phyloP scores from a whole-genome alignment of 2,329 filamentous ascomycete genomes.

The Paracamarosporium sp. region DNA sequence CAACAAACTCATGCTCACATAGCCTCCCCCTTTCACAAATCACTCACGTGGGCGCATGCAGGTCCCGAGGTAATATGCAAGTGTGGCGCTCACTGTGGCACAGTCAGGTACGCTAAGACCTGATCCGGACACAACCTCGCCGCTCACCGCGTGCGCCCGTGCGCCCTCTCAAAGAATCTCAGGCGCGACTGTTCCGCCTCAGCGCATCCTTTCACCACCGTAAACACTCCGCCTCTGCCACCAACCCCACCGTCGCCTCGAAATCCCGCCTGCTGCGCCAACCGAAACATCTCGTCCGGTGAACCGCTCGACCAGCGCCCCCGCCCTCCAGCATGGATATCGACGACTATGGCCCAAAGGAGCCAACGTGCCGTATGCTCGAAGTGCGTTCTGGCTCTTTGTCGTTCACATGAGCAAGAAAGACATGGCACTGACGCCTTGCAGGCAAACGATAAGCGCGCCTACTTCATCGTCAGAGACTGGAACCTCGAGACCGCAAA shows the following conservation, averaged over 20 bases:
- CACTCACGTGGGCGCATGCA: neutral
- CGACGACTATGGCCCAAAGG: conserved; percentile 57
- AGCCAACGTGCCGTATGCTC: conserved; percentile 50
- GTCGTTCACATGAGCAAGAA: conserved; percentile 4
- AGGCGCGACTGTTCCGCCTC: conserved; percentile 7
- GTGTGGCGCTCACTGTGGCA: conserved; percentile 15
- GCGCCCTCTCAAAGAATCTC: conserved; percentile 9
- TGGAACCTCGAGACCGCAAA: conserved; percentile 93
- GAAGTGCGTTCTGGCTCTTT: conserved; percentile 39
- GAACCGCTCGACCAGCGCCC: conserved; percentile 12
- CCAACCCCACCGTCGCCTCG: conserved; percentile 23
- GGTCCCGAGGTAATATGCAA: neutral
- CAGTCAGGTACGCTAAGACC: neutral
- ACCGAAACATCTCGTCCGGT: conserved; percentile 16
- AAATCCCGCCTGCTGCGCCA: conserved; percentile 17
- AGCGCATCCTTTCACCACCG: conserved; percentile 22
- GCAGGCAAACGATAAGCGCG: conserved; percentile 79
- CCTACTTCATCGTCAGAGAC: conserved; percentile 90
- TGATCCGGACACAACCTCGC: neutral
- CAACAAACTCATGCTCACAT: neutral
- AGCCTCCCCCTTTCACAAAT: conserved; percentile 9
- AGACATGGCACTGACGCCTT: conserved; percentile 26
- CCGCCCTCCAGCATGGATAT: conserved; percentile 51
- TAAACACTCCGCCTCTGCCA: conserved; percentile 25
- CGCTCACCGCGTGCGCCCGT: neutral